Evolutionary conservation across 176 grass and related monocot genomes (phyloP).

Genomic region (Cenchrus purpureus): DNA sequence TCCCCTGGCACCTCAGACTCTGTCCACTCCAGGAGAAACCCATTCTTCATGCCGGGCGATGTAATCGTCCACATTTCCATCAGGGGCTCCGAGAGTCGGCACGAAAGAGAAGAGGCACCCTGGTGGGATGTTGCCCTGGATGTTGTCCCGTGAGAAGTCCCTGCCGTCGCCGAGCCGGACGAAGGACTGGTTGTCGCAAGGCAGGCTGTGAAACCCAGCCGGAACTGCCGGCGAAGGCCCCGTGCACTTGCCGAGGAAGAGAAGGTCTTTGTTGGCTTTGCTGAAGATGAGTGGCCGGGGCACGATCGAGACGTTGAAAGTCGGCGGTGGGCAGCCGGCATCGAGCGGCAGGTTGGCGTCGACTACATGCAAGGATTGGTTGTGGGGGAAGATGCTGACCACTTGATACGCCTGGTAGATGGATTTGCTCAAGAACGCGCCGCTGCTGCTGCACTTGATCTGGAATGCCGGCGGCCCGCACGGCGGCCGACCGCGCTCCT

Average conservation of each 20-base stretch:
- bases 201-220: slow-evolving; percentile 9
- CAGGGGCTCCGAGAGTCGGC: background rate
- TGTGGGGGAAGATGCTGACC: background rate
- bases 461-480: slow-evolving; percentile 35
- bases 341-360: slow-evolving; percentile 41
- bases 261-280: background rate
- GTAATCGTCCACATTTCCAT: background rate
- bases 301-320: slow-evolving; percentile 28
- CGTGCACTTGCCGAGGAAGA: slow-evolving; percentile 24
- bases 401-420: background rate
- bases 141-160: too few species aligned
- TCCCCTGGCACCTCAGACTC: background rate
- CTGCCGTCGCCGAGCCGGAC: background rate
- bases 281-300: background rate
- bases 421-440: background rate
- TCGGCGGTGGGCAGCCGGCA: slow-evolving; percentile 30
- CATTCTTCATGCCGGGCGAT: slow-evolving; percentile 2
- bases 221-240: accelerated
- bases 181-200: too few species aligned
- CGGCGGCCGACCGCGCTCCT: background rate
- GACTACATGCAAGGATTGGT: background rate
- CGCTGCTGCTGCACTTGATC: slow-evolving; percentile 29
- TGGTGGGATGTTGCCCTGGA: background rate
- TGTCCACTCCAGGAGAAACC: slow-evolving; percentile 45
- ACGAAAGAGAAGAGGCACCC: background rate